A percentile compares a stretch with the other conserved stretches of the same genome.
phyloP scores from a whole-genome alignment of 202 grass and related monocot species.

The Zizania palustris region DNA sequence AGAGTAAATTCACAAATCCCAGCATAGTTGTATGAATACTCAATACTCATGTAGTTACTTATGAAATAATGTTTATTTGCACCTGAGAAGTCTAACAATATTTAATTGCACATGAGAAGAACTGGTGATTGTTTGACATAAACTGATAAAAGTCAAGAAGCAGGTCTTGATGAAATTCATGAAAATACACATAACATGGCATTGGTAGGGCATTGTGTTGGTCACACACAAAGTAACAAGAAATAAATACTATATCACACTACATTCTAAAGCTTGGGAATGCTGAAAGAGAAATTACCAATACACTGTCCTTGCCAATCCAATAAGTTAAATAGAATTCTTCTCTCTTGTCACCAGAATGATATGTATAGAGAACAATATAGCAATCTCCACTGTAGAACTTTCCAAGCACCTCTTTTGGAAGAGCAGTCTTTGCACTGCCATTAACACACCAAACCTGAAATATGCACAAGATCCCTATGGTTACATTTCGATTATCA shows the following conservation, averaged over 20 bases:
- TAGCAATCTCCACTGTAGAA: slow-evolving; percentile 93
- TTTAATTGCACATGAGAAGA: slow-evolving; percentile 19
- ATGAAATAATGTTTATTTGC: slow-evolving; percentile 4
- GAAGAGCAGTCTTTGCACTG: slow-evolving; percentile 65
- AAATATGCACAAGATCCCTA: slow-evolving; percentile 43
- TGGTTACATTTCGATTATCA: slow-evolving; percentile 19
- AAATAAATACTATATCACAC: not conserved
- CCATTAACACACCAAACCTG: slow-evolving; percentile 86
- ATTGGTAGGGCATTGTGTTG: slow-evolving; percentile 10
- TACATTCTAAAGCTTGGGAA: slow-evolving; percentile 17
- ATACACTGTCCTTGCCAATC: slow-evolving; percentile 76
- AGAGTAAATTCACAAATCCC: slow-evolving; percentile 34
- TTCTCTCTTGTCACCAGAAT: slow-evolving; percentile 87
- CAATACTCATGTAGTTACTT: not conserved
- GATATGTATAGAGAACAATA: slow-evolving; percentile 85
- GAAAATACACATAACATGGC: not conserved
- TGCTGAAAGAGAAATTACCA: slow-evolving; percentile 50
- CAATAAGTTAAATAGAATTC: slow-evolving; percentile 87
- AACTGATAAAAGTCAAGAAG: slow-evolving; percentile 17
- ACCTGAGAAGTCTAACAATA: slow-evolving; percentile 3
- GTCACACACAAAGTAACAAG: slow-evolving; percentile 5
- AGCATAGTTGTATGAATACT: not conserved
- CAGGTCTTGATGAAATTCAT: not conserved
- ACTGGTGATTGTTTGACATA: slow-evolving; percentile 14
- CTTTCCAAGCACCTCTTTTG: slow-evolving; percentile 78